These are phyloP conservation scores for Mariannaea elegans DNA, from an alignment of 2,329 filamentous ascomycete species.

Conservation along the genomic window DNA sequence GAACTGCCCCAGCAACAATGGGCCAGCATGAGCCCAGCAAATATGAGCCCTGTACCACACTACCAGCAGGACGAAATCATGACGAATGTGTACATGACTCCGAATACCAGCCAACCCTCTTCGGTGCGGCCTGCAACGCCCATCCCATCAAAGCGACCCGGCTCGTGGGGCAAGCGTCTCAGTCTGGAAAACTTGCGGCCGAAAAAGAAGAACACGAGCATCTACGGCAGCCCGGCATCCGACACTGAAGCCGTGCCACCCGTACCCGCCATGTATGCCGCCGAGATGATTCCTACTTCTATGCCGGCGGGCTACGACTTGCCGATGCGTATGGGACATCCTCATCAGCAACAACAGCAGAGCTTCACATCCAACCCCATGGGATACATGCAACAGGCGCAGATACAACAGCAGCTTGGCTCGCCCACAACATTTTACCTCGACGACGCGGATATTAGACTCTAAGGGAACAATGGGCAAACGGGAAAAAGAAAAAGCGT, in stretches of 20 bases:
- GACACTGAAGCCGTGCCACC: constrained; percentile 40
- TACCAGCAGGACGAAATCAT: constrained; percentile 43
- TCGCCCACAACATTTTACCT: constrained; percentile 42
- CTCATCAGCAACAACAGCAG: constrained; percentile 24
- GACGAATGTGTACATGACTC: constrained; percentile 39
- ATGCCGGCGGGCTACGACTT: constrained; percentile 40
- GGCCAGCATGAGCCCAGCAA: constrained; percentile 31
- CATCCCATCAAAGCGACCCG: constrained; percentile 50
- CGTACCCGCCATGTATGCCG: constrained; percentile 41
- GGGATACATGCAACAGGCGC: constrained; percentile 36
- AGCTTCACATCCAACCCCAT: constrained; percentile 37
- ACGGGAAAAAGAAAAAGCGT: background rate
- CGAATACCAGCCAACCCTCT: constrained; percentile 33
- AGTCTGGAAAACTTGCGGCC: constrained; percentile 50
- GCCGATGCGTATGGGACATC: constrained; percentile 41
- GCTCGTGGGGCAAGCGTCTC: constrained; percentile 49
- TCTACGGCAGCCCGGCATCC: constrained; percentile 42
- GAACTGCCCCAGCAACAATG: constrained; percentile 40
- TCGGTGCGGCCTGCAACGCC: constrained; percentile 49
- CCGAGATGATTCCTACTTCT: constrained; percentile 40
- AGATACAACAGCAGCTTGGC: constrained; percentile 40
- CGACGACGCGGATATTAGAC: constrained; percentile 40
- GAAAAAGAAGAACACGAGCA: constrained; percentile 46
- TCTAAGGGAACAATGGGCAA: constrained; percentile 27
- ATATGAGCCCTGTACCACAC: constrained; percentile 39